phyloP scores from a whole-genome alignment of 768 basidiomycete species.

The Piloderma croceum region DNA sequence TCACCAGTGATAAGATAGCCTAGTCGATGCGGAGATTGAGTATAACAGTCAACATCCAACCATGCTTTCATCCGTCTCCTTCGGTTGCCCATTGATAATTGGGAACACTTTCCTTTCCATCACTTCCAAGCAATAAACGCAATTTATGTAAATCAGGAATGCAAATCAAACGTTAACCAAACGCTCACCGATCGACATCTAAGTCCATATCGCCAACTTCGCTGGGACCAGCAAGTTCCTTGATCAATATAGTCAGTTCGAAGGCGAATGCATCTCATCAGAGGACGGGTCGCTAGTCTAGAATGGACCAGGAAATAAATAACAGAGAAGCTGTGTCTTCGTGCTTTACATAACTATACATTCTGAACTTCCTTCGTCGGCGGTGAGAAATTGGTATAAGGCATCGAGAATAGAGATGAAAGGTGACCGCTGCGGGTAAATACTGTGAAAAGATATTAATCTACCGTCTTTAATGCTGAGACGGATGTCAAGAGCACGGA shows the following conservation, averaged over 20 bases:
- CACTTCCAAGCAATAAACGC: too few species aligned
- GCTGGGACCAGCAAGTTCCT: too few species aligned
- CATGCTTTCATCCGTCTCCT: too few species aligned
- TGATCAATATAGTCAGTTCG: too few species aligned
- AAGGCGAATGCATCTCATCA: too few species aligned
- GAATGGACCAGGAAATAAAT: conserved; percentile 65
- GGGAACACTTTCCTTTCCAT: too few species aligned
- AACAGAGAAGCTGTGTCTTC: conserved; percentile 54
- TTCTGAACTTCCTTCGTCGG: conserved; percentile 53
- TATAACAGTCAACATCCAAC: too few species aligned
- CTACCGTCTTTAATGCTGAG: conserved; percentile 58
- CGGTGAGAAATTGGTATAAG: conserved; percentile 60
- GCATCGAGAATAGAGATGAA: conserved; percentile 61
- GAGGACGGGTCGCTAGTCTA: conserved; percentile 40
- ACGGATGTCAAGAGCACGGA: conserved; percentile 78
- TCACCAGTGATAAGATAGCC: too few species aligned
- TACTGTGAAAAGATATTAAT: conserved; percentile 78
- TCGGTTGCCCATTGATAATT: too few species aligned
- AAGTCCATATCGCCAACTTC: conserved; percentile 57
- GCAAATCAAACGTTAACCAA: conserved; percentile 76
- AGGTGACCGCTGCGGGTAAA: conserved; percentile 62
- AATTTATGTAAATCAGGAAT: too few species aligned
- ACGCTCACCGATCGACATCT: conserved; percentile 83
- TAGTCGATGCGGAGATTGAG: too few species aligned
- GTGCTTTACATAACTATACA: conserved; percentile 86